Percentiles rank a stretch among this genome's conserved stretches.
These are phyloP conservation scores for Jacaranda mimosifolia DNA, from an alignment of 257 asterid genomes.

Conservation along the genomic window DNA sequence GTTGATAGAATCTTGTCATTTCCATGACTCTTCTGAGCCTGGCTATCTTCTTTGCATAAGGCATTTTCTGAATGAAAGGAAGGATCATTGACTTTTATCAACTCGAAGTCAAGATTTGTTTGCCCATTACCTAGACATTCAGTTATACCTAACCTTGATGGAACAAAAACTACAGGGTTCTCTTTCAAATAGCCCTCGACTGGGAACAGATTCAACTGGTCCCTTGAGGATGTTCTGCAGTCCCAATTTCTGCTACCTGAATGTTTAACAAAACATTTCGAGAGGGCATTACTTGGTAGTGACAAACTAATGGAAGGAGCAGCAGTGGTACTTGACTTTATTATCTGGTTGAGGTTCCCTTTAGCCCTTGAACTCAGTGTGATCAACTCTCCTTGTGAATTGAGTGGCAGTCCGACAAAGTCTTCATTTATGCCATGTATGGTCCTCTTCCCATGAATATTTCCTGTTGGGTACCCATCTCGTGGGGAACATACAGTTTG, in stretches of 20 bases:
- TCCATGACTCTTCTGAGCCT: slow-evolving; percentile 35
- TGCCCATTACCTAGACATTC: slow-evolving; percentile 38
- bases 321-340: slow-evolving; percentile 30
- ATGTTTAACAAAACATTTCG: slow-evolving; percentile 33
- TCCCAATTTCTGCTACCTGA: slow-evolving; percentile 36
- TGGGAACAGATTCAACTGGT: slow-evolving; percentile 38
- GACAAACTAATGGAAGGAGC: slow-evolving; percentile 42
- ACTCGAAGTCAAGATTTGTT: slow-evolving; percentile 32
- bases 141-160: slow-evolving; percentile 46
- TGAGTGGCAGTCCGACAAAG: slow-evolving; percentile 63
- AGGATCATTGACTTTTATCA: slow-evolving; percentile 29
- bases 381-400: slow-evolving; percentile 65
- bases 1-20: slow-evolving; percentile 47
- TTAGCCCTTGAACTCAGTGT: slow-evolving; percentile 44
- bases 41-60: slow-evolving; percentile 34
- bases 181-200: slow-evolving; percentile 35
- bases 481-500: slow-evolving; percentile 40
- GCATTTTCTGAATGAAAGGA: slow-evolving; percentile 31
- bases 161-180: slow-evolving; percentile 34
- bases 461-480: slow-evolving; percentile 38
- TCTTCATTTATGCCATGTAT: slow-evolving; percentile 33
- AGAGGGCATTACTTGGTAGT: slow-evolving; percentile 23
- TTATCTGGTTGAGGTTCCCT: slow-evolving; percentile 39
- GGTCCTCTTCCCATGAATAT: slow-evolving; percentile 39
- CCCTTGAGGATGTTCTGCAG: slow-evolving; percentile 35